phyloP scores from a whole-genome alignment of 305 asterid genomes.

The Petunia hybrid region DNA sequence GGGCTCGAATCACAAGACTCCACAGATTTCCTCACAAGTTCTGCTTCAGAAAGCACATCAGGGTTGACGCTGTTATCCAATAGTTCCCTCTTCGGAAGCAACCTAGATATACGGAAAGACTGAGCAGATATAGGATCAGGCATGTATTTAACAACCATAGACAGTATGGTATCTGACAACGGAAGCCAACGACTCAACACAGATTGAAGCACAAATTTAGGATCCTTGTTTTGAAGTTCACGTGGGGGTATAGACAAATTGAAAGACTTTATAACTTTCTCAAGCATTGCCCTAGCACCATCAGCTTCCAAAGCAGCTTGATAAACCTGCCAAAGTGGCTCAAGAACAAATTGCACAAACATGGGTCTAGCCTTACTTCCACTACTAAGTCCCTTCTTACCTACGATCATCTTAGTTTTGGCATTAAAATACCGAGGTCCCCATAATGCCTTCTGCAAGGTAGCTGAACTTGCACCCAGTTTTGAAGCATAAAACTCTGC shows the following conservation, averaged over 20 bases:
- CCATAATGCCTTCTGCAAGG: conserved; percentile 83
- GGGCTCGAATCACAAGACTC: conserved; percentile 79
- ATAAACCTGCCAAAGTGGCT: conserved; percentile 94
- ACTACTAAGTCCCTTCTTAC: conserved; percentile 70
- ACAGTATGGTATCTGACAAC: conserved; percentile 72
- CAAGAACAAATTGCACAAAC: conserved; percentile 89
- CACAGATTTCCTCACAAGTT: conserved; percentile 70
- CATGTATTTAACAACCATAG: conserved; percentile 76
- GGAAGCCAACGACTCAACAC: conserved; percentile 98
- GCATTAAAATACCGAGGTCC: conserved; percentile 78
- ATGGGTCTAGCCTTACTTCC: conserved; percentile 78
- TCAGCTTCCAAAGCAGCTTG: conserved; percentile 64
- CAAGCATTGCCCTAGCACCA: conserved; percentile 62
- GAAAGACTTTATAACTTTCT: conserved; percentile 73
- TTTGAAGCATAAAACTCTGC: conserved; percentile 80
- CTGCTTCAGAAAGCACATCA: conserved; percentile 74
- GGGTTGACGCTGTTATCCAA: conserved; percentile 45
- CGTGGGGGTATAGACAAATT: conserved; percentile 84
- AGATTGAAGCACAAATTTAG: conserved; percentile 84
- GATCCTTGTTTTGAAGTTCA: conserved; percentile 86
- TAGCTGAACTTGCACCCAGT: conserved; percentile 70
- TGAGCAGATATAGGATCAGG: conserved; percentile 88
- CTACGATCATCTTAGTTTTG: conserved; percentile 80
- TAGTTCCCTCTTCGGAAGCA: conserved; percentile 75
- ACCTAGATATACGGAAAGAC: conserved; percentile 74